Evolutionary conservation across 2,329 filamentous ascomycete species (phyloP), one percentile per base, ranked within the genome.

Genomic region (Trichoderma sp.): DNA sequence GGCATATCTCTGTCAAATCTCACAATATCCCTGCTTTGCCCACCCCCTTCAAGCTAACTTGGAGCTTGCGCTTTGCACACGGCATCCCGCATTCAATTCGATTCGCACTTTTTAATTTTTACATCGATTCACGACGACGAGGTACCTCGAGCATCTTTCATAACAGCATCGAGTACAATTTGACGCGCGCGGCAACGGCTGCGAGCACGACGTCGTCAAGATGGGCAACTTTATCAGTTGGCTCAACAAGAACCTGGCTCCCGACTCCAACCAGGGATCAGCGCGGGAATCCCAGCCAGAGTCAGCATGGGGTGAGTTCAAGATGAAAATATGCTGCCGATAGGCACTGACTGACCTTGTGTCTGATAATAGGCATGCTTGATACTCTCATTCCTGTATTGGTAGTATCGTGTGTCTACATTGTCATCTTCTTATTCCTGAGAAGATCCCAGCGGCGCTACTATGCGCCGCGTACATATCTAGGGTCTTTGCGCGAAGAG

Each of bases 321-420:
- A 57, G 17, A 13, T 39, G 23, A 20, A 8, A 39, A 15, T 13
- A 7, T 13, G 1, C 8, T 26, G 26, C 7, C 11, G 6, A 4
- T 32, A n/a, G n/a, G n/a, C n/a, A n/a, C 64, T 70, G 58, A 73
- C 32, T 65, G 39, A 68, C 73, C 50, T 71, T 55, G 11, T 50
- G 13, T 28, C 23, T 20, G 8, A 28, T 39, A 17, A 1, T 11
- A 82, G 81, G 80, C 77, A 83, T 83, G 81, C 43, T 88, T 59
- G 81, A 82, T 76, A 90, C 88, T 36, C 82, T 90, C 20, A 74
- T 88, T 8, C 88, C 88, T 11, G 83, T 89, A 6, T 75, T 87
- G 58, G 73, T 85, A 57, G 84, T 85, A 72, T 83, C 86, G 6
- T 79, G 74, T 30, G 75, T 87, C 39, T 88, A 86, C 74, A 70